Conservation (phyloP, 345 rosid species). For the Brassica cretica region DNA sequence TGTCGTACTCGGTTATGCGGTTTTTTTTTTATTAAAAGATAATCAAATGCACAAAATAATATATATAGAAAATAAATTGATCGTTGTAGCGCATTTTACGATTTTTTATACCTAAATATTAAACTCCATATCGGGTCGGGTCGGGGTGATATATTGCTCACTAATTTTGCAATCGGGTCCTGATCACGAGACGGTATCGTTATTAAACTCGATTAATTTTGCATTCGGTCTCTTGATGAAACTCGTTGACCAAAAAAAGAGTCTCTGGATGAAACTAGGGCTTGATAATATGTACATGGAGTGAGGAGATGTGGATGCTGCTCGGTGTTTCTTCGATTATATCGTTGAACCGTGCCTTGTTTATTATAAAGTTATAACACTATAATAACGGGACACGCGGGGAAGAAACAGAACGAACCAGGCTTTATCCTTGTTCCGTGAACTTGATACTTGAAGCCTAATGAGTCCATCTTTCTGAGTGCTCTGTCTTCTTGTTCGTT, state of each 20-base stretch:
- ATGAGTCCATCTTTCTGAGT: conserved; percentile 71
- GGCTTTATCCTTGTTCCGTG: conserved; percentile 69
- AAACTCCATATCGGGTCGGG: conserved; percentile 1
- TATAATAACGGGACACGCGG: conserved; percentile 62
- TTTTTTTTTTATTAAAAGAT: not conserved
- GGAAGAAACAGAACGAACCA: conserved; percentile 68
- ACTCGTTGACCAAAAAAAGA: no score
- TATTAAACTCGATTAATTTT: not conserved
- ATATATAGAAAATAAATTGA: conserved; percentile 26
- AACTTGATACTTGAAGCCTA: conserved; percentile 55
- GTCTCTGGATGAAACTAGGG: conserved; percentile 55
- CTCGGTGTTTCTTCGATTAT: conserved; percentile 59
- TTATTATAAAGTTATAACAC: conserved; percentile 53
- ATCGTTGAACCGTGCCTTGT: conserved; percentile 63
- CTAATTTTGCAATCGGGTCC: conserved; percentile 19
- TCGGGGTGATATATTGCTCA: not conserved
- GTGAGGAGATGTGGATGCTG: conserved; percentile 65
- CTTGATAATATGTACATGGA: conserved; percentile 54
- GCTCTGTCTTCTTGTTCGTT: conserved; percentile 78
- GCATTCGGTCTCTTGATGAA: conserved; percentile 33
- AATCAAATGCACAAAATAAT: conserved; percentile 14
- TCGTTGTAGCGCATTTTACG: conserved; percentile 42
- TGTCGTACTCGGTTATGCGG: conserved; percentile 24
- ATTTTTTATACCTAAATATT: conserved; percentile 23
- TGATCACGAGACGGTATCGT: conserved; percentile 1